These are phyloP conservation scores for Calonectria naviculata DNA, from an alignment of 2,329 filamentous ascomycete genomes.

Conservation along the genomic window DNA sequence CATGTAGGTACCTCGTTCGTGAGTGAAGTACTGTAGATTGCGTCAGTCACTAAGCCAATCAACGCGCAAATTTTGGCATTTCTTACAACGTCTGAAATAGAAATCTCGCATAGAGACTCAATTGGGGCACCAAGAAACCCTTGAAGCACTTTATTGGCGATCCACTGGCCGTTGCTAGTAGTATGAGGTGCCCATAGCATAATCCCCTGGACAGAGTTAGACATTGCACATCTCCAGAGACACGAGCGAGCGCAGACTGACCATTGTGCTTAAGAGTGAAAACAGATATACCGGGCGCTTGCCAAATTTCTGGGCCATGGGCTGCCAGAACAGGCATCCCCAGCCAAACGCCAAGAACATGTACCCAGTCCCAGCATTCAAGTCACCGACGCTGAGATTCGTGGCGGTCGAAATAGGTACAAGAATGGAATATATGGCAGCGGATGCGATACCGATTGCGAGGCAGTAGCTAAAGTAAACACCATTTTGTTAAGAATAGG, in stretches of 20 bases:
- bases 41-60: not conserved
- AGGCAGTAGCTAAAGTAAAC: not conserved
- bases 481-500: not conserved
- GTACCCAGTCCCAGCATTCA: not conserved
- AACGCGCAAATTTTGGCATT: not conserved
- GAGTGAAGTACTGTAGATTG: not conserved
- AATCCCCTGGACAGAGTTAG: not conserved
- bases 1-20: not conserved
- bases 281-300: constrained; percentile 43
- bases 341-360: constrained; percentile 54
- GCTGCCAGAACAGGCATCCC: constrained; percentile 57
- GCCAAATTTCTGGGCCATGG: constrained; percentile 55
- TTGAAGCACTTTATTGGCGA: not conserved
- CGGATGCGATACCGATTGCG: not conserved
- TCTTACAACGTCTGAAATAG: not conserved
- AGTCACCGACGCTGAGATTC: not conserved
- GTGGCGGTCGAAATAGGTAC: not conserved
- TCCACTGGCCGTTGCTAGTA: not conserved
- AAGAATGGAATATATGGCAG: not conserved
- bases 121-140: not conserved
- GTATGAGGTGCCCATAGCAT: not conserved
- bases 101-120: not conserved
- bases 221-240: fast-evolving
- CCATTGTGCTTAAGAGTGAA: not conserved
- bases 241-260: not conserved